Percentiles rank a stretch among this genome's conserved stretches.
These are phyloP conservation scores for Cryoendolithus antarcticus DNA, from an alignment of 2,329 filamentous ascomycete species.

Conservation along the genomic window DNA sequence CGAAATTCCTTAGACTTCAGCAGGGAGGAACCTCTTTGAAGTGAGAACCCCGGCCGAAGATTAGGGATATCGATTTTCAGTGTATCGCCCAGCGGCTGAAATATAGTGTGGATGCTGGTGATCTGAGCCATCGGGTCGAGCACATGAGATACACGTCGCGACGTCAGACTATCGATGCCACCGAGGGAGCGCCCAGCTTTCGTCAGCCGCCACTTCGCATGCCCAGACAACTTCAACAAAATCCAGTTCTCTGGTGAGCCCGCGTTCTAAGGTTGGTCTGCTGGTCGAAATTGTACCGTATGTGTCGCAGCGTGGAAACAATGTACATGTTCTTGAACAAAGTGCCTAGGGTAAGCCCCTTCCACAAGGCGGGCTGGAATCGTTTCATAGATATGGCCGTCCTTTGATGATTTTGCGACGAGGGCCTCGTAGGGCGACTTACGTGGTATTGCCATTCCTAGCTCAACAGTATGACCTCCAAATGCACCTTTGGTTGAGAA, in stretches of 20 bases:
- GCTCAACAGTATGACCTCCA: slow-evolving; percentile 37
- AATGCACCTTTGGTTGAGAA: slow-evolving; percentile 31
- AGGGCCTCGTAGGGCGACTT: slow-evolving; percentile 12
- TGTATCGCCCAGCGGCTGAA: not conserved
- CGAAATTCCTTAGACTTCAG: slow-evolving; percentile 14
- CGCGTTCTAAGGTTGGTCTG: slow-evolving; percentile 11
- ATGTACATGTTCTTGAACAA: slow-evolving; percentile 44
- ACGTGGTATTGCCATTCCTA: slow-evolving; percentile 35
- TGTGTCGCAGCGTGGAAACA: slow-evolving; percentile 43
- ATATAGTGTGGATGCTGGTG: slow-evolving; percentile 7
- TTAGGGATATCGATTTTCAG: slow-evolving; percentile 13
- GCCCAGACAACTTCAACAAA: slow-evolving; percentile 30
- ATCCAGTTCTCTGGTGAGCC: slow-evolving; percentile 6
- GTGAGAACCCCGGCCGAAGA: slow-evolving; percentile 12
- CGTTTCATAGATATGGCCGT: slow-evolving; percentile 21
- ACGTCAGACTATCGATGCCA: slow-evolving; percentile 6
- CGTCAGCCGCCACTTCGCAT: slow-evolving; percentile 22
- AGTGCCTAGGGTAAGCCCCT: slow-evolving; percentile 37
- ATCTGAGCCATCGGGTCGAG: slow-evolving; percentile 22
- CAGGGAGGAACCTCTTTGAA: slow-evolving; percentile 3
- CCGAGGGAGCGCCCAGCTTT: slow-evolving; percentile 5
- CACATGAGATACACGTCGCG: slow-evolving; percentile 40
- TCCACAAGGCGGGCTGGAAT: slow-evolving; percentile 23
- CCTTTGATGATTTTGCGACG: slow-evolving; percentile 31
- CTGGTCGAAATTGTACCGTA: slow-evolving; percentile 39